Conservation (phyloP, 2,329 filamentous ascomycete species). For the Cercospora berteroae region DNA sequence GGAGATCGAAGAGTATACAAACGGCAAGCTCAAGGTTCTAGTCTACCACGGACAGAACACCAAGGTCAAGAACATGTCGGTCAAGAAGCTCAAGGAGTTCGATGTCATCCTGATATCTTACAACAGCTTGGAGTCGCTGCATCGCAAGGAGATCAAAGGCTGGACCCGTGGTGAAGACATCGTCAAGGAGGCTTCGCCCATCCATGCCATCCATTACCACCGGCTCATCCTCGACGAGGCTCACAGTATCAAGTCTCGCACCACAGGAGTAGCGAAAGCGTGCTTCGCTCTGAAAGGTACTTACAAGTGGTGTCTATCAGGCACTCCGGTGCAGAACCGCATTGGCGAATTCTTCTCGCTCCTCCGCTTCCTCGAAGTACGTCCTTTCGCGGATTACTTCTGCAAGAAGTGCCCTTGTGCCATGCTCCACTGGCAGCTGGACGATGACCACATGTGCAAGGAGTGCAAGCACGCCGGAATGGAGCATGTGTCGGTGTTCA, state of each 20-base stretch:
- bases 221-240: conserved; percentile 92
- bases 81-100: conserved; percentile 73
- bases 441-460: conserved; percentile 68
- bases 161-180: conserved; percentile 77
- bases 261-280: conserved; percentile 87
- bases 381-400: conserved; percentile 88
- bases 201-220: conserved; percentile 85
- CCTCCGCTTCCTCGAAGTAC: conserved; percentile 83
- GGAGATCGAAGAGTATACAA: conserved; percentile 65
- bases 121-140: conserved; percentile 84
- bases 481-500: conserved; percentile 78
- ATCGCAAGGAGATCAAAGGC: conserved; percentile 88
- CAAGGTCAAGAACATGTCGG: conserved; percentile 73
- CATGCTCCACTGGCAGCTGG: conserved; percentile 77
- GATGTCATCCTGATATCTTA: conserved; percentile 98
- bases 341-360: conserved; percentile 46
- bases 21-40: conserved; percentile 84
- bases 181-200: conserved; percentile 71
- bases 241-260: conserved; percentile 88
- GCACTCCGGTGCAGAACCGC: conserved; percentile 80
- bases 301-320: conserved; percentile 94
- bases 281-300: conserved; percentile 85
- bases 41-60: conserved; percentile 85
- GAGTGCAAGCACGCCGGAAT: conserved; percentile 66
- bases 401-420: conserved; percentile 84